A percentile compares a stretch with the other conserved stretches of the same genome.
phyloP scores from a whole-genome alignment of 2,329 filamentous ascomycete species.

The Clonostachys chloroleuca region DNA sequence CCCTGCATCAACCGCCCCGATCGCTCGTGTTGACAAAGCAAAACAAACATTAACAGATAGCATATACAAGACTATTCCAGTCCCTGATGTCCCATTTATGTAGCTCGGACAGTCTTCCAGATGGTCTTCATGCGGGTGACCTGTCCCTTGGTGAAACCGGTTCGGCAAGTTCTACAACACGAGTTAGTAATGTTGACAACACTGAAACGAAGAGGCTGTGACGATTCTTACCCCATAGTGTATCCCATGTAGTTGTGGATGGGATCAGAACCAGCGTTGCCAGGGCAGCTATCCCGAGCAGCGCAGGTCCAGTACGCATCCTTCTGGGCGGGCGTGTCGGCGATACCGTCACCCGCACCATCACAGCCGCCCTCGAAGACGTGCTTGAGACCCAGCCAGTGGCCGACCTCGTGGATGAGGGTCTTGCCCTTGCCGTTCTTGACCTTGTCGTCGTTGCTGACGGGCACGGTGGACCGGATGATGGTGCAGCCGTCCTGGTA shows the following conservation, averaged over 20 bases:
- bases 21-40: too few relatives aligned
- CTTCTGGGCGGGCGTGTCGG: constrained; percentile 32
- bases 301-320: constrained; percentile 26
- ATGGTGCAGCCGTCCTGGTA: constrained; percentile 32
- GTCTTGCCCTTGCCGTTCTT: constrained; percentile 15
- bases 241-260: constrained; percentile 34
- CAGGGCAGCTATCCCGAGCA: constrained; percentile 26
- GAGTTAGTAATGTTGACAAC: neutral
- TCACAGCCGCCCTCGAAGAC: constrained; percentile 26
- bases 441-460: too few relatives aligned
- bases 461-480: constrained; percentile 25
- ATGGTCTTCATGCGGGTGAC: neutral
- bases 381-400: constrained; percentile 2
- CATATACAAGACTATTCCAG: too few relatives aligned
- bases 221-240: constrained; percentile 29
- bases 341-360: constrained; percentile 27
- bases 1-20: too few relatives aligned
- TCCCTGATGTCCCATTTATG: too few relatives aligned
- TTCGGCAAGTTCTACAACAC: neutral
- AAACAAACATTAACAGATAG: too few relatives aligned
- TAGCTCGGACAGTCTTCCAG: neutral
- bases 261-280: constrained; percentile 21
- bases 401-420: constrained; percentile 1
- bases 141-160: neutral
- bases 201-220: neutral